A percentile compares a stretch with the other conserved stretches of the same genome.
phyloP scores from a whole-genome alignment of 2,329 filamentous ascomycete genomes.

The Fusarium sarcochroum region DNA sequence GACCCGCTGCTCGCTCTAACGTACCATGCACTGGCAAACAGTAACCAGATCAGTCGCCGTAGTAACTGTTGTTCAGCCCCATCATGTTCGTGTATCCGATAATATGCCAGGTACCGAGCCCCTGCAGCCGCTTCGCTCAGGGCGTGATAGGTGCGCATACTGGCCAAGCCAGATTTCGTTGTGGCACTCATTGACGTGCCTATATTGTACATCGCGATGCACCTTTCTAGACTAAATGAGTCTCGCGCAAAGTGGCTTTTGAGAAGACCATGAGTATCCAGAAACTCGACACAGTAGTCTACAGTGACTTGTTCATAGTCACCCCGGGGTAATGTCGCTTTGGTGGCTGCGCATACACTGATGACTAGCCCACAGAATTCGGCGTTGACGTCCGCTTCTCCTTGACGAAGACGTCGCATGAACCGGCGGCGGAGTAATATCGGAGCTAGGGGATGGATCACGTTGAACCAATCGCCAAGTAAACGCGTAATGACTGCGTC shows the following conservation, averaged over 20 bases:
- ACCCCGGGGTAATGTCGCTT: conserved; percentile 50
- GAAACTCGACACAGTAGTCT: conserved; percentile 48
- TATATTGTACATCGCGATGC: conserved; percentile 55
- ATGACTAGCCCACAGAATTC: conserved; percentile 54
- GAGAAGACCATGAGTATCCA: conserved; percentile 49
- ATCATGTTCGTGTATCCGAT: conserved; percentile 41
- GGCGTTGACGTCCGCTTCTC: conserved; percentile 46
- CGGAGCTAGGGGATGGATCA: conserved; percentile 54
- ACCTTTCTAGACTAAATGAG: conserved; percentile 53
- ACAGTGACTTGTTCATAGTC: conserved; percentile 49
- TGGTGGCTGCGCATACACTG: conserved; percentile 54
- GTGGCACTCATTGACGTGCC: conserved; percentile 44
- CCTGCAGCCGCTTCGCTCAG: conserved; percentile 50
- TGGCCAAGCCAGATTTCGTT: conserved; percentile 16
- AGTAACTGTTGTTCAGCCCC: conserved; percentile 51
- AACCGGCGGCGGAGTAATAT: conserved; percentile 52
- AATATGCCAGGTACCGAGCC: conserved; percentile 50
- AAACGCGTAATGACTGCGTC: conserved; percentile 35
- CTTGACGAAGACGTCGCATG: conserved; percentile 46
- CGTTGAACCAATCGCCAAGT: conserved; percentile 54
- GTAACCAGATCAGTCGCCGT: conserved; percentile 54
- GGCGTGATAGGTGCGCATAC: conserved; percentile 42
- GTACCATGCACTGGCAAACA: conserved; percentile 51
- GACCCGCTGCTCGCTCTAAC: neutral
- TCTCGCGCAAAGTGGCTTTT: conserved; percentile 28